Base-by-base conservation (phyloP, 2,329 filamentous ascomycete genomes). In the Teratosphaeriaceae sp. region DNA sequence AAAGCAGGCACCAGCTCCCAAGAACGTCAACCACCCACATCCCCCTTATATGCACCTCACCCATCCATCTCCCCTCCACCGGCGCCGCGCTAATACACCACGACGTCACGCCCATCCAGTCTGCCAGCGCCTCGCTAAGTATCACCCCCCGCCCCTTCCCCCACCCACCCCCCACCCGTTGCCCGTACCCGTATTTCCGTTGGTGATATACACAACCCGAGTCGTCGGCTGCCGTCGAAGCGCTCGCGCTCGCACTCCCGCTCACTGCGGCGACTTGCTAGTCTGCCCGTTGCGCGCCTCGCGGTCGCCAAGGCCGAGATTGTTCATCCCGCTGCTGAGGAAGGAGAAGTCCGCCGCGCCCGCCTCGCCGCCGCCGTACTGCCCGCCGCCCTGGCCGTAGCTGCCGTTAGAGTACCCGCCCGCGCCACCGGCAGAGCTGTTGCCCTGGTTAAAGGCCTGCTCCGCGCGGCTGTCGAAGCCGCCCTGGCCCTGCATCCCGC, bases 381-480 rank as follows among this genome's bases (percentile, higher is more conserved):
- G 40, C 47, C 46, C 29, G 78, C 79, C 38, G 13, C 24, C 24
- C 13, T 56, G 54, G 33, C 53, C 47, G 34, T 48, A 44, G 24
- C 79, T 80, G 58, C 82, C 85, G 68, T 85, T 87, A 31, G 84
- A 81, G 24, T 63, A 67, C 21, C 63, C 59, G 21, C 53, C 49
- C n/a, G 46, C 53, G 39, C 84, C 85, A 47, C 82, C 83, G 34
- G 85, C 86, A 13, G 82, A 81, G 18, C 84, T 83, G 43, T 85
- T 86, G 55, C 92, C 90, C 24, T 61, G 58, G 47, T 62, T 86
- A 73, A 97, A 98, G 20, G 92, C 92, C 47, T 88, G 88, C 70
- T 97, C 90, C 13, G 90, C 88, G 50, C 89, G 86, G 72, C 88
- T 94, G 62, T 95, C 89, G 59, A 98, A 97, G 11, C 88, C 85